These are phyloP conservation scores for Aureobasidium melanogenum DNA, from an alignment of 2,329 filamentous ascomycete species.

Conservation along the genomic window DNA sequence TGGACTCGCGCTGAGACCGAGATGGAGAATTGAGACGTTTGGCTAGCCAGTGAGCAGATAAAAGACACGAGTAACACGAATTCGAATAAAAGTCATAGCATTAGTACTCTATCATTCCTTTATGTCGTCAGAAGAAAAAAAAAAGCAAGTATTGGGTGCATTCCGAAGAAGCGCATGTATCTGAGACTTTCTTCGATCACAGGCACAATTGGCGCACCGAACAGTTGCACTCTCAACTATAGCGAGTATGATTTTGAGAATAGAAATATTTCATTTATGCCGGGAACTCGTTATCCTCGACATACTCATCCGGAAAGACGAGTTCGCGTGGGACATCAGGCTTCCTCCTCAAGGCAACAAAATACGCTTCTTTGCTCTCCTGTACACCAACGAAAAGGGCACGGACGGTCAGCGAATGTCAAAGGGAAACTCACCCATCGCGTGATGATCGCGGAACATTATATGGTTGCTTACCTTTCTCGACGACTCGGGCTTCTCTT, in stretches of 20 bases:
- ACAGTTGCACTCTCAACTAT: no score
- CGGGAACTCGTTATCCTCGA: neutral
- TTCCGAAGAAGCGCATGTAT: no score
- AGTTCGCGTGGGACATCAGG: slow-evolving; percentile 37
- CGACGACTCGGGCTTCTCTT: slow-evolving; percentile 88
- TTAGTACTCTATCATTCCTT: no score
- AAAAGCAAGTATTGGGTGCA: no score
- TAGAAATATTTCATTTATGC: neutral
- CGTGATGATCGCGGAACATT: no score
- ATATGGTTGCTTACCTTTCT: slow-evolving; percentile 52
- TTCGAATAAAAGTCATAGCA: no score
- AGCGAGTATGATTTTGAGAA: no score
- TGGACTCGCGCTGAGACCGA: neutral
- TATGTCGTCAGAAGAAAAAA: no score
- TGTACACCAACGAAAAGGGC: slow-evolving; percentile 25
- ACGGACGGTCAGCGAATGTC: neutral
- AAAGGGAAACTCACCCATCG: neutral
- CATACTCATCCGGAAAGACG: slow-evolving; percentile 29
- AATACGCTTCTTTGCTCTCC: slow-evolving; percentile 81
- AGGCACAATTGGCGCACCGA: no score
- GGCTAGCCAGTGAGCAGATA: neutral
- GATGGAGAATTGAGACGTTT: neutral
- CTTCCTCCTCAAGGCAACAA: slow-evolving; percentile 69
- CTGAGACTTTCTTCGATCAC: no score
- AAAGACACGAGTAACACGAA: no score